Conservation (phyloP, 2,329 filamentous ascomycete genomes). For the Alternaria gaisen region DNA sequence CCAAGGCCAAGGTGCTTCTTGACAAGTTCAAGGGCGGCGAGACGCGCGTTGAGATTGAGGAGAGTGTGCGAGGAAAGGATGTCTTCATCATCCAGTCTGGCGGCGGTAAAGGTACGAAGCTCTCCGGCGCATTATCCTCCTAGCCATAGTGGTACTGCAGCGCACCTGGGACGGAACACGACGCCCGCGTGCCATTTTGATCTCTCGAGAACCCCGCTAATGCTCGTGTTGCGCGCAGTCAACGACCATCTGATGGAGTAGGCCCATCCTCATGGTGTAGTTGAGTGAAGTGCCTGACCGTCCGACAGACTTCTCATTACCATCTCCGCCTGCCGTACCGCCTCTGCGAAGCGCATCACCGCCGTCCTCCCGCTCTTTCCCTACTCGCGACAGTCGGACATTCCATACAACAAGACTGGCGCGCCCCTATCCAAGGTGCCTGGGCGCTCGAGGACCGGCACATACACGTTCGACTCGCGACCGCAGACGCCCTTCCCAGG, state of each 20-base stretch:
- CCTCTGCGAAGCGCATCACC: conserved; percentile 90
- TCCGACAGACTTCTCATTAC: conserved; percentile 78
- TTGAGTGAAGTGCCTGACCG: conserved; percentile 39
- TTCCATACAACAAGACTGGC: conserved; percentile 95
- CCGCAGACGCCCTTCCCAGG: conserved; percentile 84
- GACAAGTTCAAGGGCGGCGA: conserved; percentile 95
- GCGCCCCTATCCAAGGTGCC: conserved; percentile 80
- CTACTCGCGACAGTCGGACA: conserved; percentile 94
- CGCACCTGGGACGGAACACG: background rate
- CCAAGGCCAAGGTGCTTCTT: conserved; percentile 83
- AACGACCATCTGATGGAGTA: conserved; percentile 94
- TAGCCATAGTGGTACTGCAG: conserved; percentile 10
- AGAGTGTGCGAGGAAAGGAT: conserved; percentile 97
- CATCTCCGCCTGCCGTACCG: conserved; percentile 96
- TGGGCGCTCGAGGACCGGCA: conserved; percentile 57
- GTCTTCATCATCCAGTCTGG: conserved; percentile 96
- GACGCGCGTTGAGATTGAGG: conserved; percentile 92
- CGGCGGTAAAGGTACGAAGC: conserved; percentile 68
- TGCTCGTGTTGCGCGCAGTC: conserved; percentile 57
- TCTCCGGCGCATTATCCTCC: background rate
- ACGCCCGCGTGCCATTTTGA: background rate
- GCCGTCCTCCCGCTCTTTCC: conserved; percentile 95
- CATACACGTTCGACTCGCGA: conserved; percentile 88
- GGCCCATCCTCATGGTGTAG: conserved; percentile 37
- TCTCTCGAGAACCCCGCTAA: conserved; percentile 26